These are phyloP conservation scores for Leptomonas seymouri DNA, from an alignment of 208 protist species.

Conservation along the genomic window DNA sequence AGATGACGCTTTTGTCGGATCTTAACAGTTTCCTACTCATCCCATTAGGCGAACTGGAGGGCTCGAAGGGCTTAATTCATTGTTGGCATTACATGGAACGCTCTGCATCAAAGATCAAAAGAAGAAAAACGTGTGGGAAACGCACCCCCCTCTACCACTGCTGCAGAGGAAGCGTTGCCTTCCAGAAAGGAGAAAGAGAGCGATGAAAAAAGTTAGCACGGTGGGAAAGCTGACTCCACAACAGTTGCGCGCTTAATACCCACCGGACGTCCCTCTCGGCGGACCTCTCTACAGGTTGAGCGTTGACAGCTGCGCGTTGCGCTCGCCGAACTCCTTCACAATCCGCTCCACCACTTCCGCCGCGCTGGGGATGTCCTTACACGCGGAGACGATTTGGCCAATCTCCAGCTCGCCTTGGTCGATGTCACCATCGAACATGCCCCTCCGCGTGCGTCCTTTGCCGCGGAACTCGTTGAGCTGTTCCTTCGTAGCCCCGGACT, in stretches of 20 bases:
- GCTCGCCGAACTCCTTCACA: constrained; percentile 56
- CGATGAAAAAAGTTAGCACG: neutral
- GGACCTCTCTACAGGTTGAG: constrained; percentile 27
- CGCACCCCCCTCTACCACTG: neutral
- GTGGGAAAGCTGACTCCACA: neutral
- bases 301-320: constrained; percentile 22
- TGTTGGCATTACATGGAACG: too few species aligned
- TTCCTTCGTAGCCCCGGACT: constrained; percentile 46
- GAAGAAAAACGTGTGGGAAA: constrained; percentile 2
- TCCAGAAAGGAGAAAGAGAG: too few species aligned
- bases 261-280: neutral
- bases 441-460: constrained; percentile 43
- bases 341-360: constrained; percentile 52
- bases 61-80: neutral
- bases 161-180: too few species aligned
- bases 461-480: constrained; percentile 47
- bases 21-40: too few species aligned
- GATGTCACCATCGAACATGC: constrained; percentile 68
- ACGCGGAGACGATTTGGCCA: constrained; percentile 56
- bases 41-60: neutral
- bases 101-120: constrained; percentile 18
- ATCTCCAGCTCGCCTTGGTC: constrained; percentile 66
- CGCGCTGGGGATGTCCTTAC: constrained; percentile 45
- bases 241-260: too few species aligned
- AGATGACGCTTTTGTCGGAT: neutral